A percentile compares a stretch with the other conserved stretches of the same genome.
Conservation (phyloP, 2,329 filamentous ascomycete genomes). For the Byssochlamys sp. region DNA sequence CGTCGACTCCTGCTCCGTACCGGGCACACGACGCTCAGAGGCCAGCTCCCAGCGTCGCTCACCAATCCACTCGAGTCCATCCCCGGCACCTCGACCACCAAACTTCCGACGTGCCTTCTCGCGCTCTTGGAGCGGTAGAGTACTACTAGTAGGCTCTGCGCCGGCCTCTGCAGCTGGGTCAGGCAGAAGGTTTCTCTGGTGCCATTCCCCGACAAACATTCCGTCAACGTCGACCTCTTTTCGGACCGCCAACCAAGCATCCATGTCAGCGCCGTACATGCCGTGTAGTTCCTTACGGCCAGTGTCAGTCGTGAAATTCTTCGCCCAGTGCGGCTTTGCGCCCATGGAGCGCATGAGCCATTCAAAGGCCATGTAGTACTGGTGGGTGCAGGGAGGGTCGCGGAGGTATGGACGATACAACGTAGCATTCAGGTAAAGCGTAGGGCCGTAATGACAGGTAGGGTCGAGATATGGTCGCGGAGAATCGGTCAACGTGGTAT, state of each 20-base stretch:
- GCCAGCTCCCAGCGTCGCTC: conserved; percentile 21
- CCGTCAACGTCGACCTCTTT: conserved; percentile 66
- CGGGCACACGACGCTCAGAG: neutral
- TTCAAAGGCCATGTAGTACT: conserved; percentile 85
- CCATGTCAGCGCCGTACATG: conserved; percentile 61
- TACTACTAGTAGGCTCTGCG: neutral
- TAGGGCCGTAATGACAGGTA: conserved; percentile 57
- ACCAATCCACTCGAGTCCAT: conserved; percentile 35
- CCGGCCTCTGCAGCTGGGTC: conserved; percentile 2
- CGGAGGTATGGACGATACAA: conserved; percentile 72
- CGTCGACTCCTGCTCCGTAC: conserved; percentile 6
- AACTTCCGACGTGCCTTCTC: conserved; percentile 25
- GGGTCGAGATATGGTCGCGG: conserved; percentile 63
- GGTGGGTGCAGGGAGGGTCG: conserved; percentile 64
- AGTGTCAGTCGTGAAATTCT: conserved; percentile 63
- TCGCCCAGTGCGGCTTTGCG: conserved; percentile 81
- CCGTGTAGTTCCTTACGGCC: conserved; percentile 50
- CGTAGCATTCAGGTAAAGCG: conserved; percentile 81
- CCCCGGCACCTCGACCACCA: conserved; percentile 22
- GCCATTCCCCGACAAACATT: conserved; percentile 87
- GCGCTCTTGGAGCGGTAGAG: conserved; percentile 35
- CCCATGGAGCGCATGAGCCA: conserved; percentile 80
- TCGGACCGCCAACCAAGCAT: conserved; percentile 58
- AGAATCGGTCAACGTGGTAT: conserved; percentile 47
- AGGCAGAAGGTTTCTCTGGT: conserved; percentile 55